Base-by-base conservation (phyloP, 1,284 basidiomycete genomes). In the Pholiota adiposa region DNA sequence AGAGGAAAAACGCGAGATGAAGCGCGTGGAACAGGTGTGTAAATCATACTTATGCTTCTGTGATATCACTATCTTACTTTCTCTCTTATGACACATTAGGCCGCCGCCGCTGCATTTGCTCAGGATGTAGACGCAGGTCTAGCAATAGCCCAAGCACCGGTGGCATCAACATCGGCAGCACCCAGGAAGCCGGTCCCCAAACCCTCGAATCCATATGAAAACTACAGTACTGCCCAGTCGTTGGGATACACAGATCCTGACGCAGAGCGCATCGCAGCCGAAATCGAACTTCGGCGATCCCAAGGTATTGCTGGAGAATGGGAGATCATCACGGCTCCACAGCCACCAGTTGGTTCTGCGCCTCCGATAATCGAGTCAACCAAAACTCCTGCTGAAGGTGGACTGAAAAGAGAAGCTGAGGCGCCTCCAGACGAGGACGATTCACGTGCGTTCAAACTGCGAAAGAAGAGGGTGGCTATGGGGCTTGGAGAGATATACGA, bases 1-100 rank as follows among this genome's bases (percentile, higher is more conserved):
- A 56, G 90, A 94, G 69, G 94, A 96, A 76, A 90, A 87, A 67
- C 79, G 87, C 63, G 93, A 97, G 71, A 93, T 98, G 83, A 88
- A 82, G 12, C 79, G 88, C 58, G 90, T 99, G 60, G 93, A 98
- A 67, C 85, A 83, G 77, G 95, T 93, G 19, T 7, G 57, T 54
- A 12, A 5, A 27, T 9, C n/a, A 19, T 12, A n/a, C n/a, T 14
- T 7, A 61, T 65, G 86, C 72, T 18, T 50, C 55, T 16, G 36
- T 51, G 64, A n/a, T n/a, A n/a, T n/a, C n/a, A n/a, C n/a, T n/a
- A n/a, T n/a, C n/a, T 34, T 56, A 8, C 51, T 40, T 12, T 25
- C 38, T 57, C 38, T 50, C 36, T 49, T 41, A 51, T 51, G 25
- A 11, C 36, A 40, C 41, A 11, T 61, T 64, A 92, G 89, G 89